Base-by-base conservation (phyloP, 352 stramenopile species). In the Phytopythium montanum region DNA sequence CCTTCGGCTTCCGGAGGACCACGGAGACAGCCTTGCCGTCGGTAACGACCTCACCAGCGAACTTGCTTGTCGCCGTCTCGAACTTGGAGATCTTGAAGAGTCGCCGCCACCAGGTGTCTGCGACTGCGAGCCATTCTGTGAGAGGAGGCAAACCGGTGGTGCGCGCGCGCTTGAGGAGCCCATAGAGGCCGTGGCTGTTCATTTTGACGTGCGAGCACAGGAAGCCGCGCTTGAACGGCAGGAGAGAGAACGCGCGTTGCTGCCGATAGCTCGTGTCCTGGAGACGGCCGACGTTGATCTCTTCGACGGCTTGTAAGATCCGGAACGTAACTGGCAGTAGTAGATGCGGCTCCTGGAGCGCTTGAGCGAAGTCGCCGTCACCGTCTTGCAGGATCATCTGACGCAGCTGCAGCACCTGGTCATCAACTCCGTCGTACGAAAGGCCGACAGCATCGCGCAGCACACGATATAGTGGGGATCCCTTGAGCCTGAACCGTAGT, bases 151-250 rank as follows among this genome's bases (percentile, higher is more conserved):
- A n/a, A n/a, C 12, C 2, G 59, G 50, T 41, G 56, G 12, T 2
- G 39, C 44, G 41, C 31, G 18, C 59, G 36, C 54, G 54, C 51
- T 41, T 48, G 7, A 70, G 36, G 1, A 70, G 6, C 5, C 18
- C 41, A 16, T 34, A 9, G 0, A 70, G 55, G n/a, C 55, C 50
- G 0, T 26, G 19, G 5, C 54, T 54, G 34, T 49, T 64, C 59
- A 70, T 64, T 52, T 54, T 67, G 29, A 70, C 52, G n/a, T 70
- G 54, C 31, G 41, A 59, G 26, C 64, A 62, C 34, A 58, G 50
- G 25, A 70, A 70, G 2, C 59, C 64, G 1, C 39, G 39, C 59
- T 67, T 70, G 31, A 21, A 55, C 16, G 64, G 59, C 16, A 70
- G 54, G 1, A 66, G 39, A 16, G 38, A 61, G 49, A 66, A 64